Evolutionary conservation across 2,329 filamentous ascomycete species (phyloP).

Genomic region (Fusarium nurragi): DNA sequence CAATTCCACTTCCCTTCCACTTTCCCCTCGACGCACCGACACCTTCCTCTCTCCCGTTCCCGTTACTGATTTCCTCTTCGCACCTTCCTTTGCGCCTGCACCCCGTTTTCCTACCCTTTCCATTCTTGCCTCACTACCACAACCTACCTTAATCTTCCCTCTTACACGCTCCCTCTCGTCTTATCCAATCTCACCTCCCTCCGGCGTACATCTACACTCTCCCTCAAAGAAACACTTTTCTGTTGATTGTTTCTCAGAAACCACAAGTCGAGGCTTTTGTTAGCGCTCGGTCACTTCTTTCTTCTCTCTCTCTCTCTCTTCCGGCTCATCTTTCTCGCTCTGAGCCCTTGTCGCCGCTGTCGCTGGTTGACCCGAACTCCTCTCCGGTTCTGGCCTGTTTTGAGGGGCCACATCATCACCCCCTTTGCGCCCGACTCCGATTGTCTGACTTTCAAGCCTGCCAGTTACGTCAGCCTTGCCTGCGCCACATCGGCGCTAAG

Average conservation of each 20-base stretch:
- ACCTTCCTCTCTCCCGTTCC: constrained; percentile 29
- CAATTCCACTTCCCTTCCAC: constrained; percentile 43
- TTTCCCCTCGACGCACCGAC: constrained; percentile 23
- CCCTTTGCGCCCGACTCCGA: constrained; percentile 44
- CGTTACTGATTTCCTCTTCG: constrained; percentile 37
- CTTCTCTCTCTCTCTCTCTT: constrained; percentile 35
- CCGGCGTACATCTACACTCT: constrained; percentile 39
- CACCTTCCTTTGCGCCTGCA: constrained; percentile 43
- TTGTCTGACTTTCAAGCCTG: constrained; percentile 37
- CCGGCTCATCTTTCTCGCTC: constrained; percentile 29
- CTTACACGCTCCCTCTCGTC: constrained; percentile 43
- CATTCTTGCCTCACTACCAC: constrained; percentile 44
- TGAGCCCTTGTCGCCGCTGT: constrained; percentile 38
- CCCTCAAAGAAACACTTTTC: constrained; percentile 35
- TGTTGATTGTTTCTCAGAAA: constrained; percentile 34
- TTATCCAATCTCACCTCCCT: constrained; percentile 37
- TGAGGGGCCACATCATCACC: constrained; percentile 50
- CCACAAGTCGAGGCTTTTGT: constrained; percentile 55
- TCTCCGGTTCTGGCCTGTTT: constrained; percentile 42
- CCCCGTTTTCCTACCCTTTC: constrained; percentile 23
- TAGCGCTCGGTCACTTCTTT: constrained; percentile 57
- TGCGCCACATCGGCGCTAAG: constrained; percentile 30
- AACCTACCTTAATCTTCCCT: constrained; percentile 41
- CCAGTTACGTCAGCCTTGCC: constrained; percentile 49
- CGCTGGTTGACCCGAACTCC: constrained; percentile 38